Evolutionary conservation across 2,329 filamentous ascomycete species (phyloP), one percentile per base, ranked within the genome.

Genomic region (Scedosporium minutisporum): DNA sequence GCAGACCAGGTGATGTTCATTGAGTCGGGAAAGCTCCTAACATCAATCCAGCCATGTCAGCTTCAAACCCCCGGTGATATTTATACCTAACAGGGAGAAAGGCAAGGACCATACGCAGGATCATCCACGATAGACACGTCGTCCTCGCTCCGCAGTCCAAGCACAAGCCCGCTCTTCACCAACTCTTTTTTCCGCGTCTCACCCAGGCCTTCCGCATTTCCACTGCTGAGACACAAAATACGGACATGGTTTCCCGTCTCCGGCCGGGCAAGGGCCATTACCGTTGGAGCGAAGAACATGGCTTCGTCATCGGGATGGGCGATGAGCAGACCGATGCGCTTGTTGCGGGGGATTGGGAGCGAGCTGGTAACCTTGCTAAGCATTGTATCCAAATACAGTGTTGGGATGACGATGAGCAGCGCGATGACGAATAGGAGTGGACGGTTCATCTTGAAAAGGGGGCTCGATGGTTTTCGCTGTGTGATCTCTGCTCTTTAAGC

Each of bases 271-370:
- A 99, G 83, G n/a, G 90, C 87, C 68, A 96, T 82, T 14, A 97
- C 81, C 0, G 91, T 90, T 0, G 95, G 95, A 66, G 92, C 87
- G 76, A 99, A 99, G 81, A 99, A 99, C 95, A 99, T 99, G 74
- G 93, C 95, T 79, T 99, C 95, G 71, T 99, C 95, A 76, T 99
- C 95, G 0, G 95, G 95, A 76, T 99, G 95, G 23, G 95, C 95
- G 70, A 99, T 97, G 62, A 99, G 81, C 61, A 99, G 83, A 72
- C 90, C 89, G 71, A 99, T 91, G 70, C 90, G 87, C 81, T 96
- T 96, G 78, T 91, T 88, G 68, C 80, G 81, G 65, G 97, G 78
- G 55, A 78, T 82, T 3, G 91, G 89, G 68, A 90, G 84, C 33
- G 81, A 76, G 6, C 6, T 10, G 25, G 76, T 69, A 65, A 77